Evolutionary conservation across 2,329 filamentous ascomycete species (phyloP).

Genomic region (Rutstroemia sp.): DNA sequence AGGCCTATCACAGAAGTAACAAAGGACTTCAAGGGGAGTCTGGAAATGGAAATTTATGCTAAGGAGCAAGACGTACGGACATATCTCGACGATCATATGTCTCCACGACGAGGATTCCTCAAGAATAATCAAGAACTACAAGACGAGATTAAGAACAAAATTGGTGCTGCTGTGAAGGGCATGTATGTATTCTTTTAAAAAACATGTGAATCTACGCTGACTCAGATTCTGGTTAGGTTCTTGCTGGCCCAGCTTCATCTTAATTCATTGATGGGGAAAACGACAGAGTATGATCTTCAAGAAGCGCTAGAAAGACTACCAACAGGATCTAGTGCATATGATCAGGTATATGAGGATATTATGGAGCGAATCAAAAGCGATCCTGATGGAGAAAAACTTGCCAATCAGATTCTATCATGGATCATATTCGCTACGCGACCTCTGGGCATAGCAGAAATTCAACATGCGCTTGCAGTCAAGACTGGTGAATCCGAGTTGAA

Average conservation of each 20-base stretch:
- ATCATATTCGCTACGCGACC: conserved; percentile 32
- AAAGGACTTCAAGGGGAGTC: conserved; percentile 13
- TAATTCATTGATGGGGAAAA: conserved; percentile 25
- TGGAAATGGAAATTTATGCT: conserved; percentile 26
- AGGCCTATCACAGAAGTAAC: conserved; percentile 22
- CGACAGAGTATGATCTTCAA: conserved; percentile 23
- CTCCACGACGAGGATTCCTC: conserved; percentile 13
- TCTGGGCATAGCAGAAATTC: conserved; percentile 31
- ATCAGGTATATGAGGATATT: conserved; percentile 34
- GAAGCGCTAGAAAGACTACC: conserved; percentile 24
- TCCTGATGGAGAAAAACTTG: neutral
- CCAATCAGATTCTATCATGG: conserved; percentile 27
- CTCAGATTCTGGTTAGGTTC: conserved; percentile 10
- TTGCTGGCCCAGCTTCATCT: conserved; percentile 29
- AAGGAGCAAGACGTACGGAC: conserved; percentile 22
- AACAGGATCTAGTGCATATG: conserved; percentile 15
- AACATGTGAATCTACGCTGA: neutral
- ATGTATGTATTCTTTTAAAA: conserved; percentile 9
- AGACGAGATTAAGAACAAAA: conserved; percentile 14
- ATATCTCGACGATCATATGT: conserved; percentile 24
- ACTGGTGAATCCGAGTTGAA: conserved; percentile 24
- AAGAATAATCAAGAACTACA: conserved; percentile 12
- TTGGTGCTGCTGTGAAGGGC: conserved; percentile 18
- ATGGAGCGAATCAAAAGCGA: conserved; percentile 31
- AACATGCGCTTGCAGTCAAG: conserved; percentile 36